Evolutionary conservation across 2,329 filamentous ascomycete species (phyloP).

Genomic region (Cladosporium sp.): DNA sequence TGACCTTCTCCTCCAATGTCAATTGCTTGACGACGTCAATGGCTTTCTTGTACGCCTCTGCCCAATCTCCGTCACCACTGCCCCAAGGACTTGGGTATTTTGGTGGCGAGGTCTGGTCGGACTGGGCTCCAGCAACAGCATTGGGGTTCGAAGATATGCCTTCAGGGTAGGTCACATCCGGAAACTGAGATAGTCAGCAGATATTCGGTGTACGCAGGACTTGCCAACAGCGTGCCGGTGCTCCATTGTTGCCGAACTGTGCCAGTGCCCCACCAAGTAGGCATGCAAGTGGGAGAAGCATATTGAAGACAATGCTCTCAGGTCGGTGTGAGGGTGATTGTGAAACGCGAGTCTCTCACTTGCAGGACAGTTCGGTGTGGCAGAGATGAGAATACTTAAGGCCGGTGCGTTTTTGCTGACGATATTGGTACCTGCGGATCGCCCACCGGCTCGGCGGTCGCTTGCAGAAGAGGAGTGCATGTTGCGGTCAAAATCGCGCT

Average conservation of each 20-base stretch:
- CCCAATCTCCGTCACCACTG: conserved; percentile 44
- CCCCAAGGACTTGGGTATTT: conserved; percentile 29
- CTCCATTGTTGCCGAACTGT: conserved; percentile 13
- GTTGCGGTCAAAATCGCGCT: conserved; percentile 10
- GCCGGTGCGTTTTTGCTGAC: not conserved
- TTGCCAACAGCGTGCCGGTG: conserved; percentile 13
- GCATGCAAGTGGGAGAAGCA: conserved; percentile 12
- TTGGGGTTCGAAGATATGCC: conserved; percentile 23
- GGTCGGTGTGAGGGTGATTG: not conserved
- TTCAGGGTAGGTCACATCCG: conserved; percentile 27
- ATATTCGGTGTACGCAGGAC: not conserved
- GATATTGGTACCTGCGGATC: conserved; percentile 8
- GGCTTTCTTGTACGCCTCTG: conserved; percentile 28
- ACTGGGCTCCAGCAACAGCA: conserved; percentile 21
- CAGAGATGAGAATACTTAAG: conserved; percentile 8
- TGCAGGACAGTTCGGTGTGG: not conserved
- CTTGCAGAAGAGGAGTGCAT: conserved; percentile 13
- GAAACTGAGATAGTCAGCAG: conserved; percentile 14
- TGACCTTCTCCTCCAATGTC: conserved; percentile 32
- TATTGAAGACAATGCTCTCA: not conserved
- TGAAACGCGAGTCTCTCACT: not conserved
- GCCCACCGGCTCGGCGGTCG: conserved; percentile 10
- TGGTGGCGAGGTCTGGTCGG: conserved; percentile 24
- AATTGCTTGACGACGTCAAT: conserved; percentile 29
- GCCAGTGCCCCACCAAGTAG: conserved; percentile 7